A percentile compares a stretch with the other conserved stretches of the same genome.
Conservation (phyloP, 2,329 filamentous ascomycete species). For the Cladosporium sp. region DNA sequence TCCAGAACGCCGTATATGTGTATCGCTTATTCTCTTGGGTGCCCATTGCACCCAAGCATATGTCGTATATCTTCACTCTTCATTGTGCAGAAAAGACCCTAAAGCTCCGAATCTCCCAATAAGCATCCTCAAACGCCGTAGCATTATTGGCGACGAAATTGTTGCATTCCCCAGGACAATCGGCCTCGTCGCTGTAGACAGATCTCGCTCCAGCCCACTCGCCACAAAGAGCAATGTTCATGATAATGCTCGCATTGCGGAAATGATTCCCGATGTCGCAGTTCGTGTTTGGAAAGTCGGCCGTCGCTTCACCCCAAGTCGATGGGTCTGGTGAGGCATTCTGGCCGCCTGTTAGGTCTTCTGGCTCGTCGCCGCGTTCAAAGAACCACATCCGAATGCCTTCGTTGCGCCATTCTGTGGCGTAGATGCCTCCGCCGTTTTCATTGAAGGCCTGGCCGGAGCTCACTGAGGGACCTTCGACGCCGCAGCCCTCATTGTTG, state of each 20-base stretch:
- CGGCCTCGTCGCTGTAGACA: constrained; percentile 24
- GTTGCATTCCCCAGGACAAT: constrained; percentile 29
- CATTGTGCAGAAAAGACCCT: constrained; percentile 29
- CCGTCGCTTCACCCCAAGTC: constrained; percentile 56
- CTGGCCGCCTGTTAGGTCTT: constrained; percentile 33
- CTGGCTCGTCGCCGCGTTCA: constrained; percentile 26
- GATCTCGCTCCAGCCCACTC: constrained; percentile 29
- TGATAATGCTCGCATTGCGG: constrained; percentile 32
- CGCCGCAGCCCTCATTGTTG: constrained; percentile 29
- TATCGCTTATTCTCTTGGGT: neutral
- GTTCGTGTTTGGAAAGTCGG: constrained; percentile 53
- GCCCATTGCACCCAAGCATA: neutral
- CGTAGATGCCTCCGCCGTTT: constrained; percentile 31
- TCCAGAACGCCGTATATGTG: neutral
- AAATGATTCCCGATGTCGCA: constrained; percentile 35
- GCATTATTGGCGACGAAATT: constrained; percentile 30
- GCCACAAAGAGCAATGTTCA: constrained; percentile 37
- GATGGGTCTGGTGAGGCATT: constrained; percentile 51
- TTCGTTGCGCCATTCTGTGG: constrained; percentile 28
- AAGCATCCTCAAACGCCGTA: constrained; percentile 31
- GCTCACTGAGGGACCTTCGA: constrained; percentile 22
- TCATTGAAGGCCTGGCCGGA: constrained; percentile 28
- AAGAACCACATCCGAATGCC: constrained; percentile 33
- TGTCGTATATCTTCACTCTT: neutral
- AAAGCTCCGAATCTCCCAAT: constrained; percentile 36